phyloP scores from a whole-genome alignment of 2,329 filamentous ascomycete genomes.

The Cadophora gregata region DNA sequence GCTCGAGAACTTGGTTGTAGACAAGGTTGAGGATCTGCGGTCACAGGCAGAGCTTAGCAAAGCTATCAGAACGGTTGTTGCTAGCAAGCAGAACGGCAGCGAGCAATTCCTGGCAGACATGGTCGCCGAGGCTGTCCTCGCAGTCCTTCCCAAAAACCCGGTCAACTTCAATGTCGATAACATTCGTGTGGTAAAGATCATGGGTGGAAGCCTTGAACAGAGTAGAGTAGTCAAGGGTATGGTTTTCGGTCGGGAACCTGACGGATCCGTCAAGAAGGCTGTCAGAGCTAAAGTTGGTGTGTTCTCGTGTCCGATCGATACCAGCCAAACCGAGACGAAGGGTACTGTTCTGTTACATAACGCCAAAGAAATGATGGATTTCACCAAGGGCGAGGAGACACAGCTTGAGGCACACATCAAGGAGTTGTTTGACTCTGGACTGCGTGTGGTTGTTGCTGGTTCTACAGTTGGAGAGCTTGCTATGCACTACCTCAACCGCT shows the following conservation, averaged over 20 bases:
- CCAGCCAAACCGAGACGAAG: constrained; percentile 97
- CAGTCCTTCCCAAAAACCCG: constrained; percentile 94
- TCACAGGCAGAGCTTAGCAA: constrained; percentile 87
- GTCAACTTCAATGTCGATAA: constrained; percentile 99
- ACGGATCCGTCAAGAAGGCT: constrained; percentile 89
- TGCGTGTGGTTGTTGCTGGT: constrained; percentile 91
- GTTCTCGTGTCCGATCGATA: constrained; percentile 95
- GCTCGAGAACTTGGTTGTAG: constrained; percentile 87
- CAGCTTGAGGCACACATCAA: constrained; percentile 93
- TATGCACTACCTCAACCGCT: constrained; percentile 97
- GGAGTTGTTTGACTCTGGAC: constrained; percentile 91
- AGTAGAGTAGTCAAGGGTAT: constrained; percentile 95
- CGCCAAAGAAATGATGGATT: constrained; percentile 98
- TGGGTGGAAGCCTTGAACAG: constrained; percentile 95
- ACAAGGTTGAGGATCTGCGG: constrained; percentile 85
- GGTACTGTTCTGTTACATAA: constrained; percentile 96
- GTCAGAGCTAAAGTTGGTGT: constrained; percentile 94
- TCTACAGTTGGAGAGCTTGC: constrained; percentile 95
- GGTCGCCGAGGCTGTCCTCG: constrained; percentile 83
- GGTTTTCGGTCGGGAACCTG: constrained; percentile 97
- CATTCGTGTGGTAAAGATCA: constrained; percentile 98
- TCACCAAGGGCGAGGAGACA: constrained; percentile 93
- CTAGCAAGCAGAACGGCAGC: constrained; percentile 93
- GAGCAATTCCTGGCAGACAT: constrained; percentile 87
- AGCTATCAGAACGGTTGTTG: constrained; percentile 92